Base-by-base conservation (phyloP, 2,329 filamentous ascomycete species). In the Calonectria montana region DNA sequence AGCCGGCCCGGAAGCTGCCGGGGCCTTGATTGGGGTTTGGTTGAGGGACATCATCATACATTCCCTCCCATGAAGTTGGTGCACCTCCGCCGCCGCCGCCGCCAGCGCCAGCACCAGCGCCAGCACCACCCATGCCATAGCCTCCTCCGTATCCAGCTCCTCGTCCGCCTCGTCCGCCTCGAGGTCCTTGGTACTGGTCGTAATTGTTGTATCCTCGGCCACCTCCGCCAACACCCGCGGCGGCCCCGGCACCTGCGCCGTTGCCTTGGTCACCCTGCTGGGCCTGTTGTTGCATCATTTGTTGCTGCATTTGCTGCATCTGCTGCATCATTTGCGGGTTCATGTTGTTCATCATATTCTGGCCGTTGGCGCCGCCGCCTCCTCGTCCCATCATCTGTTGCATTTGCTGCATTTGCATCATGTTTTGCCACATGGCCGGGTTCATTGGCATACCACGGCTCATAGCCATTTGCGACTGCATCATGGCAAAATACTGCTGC, bases 1-100 rank as follows among this genome's bases (percentile, higher is more conserved):
- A 83, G 79, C 84, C 83, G 76, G 83, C 84, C 80, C 84, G 77
- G 70, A 85, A 86, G 75, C 87, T 86, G n/a, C 77, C 77, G 27
- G 70, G 59, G 23, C 79, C 76, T 69, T 83, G 83, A 77, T 85
- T 87, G 76, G 92, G 89, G 77, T 92, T 92, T 6, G 94, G 94
- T 81, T 96, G 94, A 18, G 95, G 96, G 2, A 96, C 94, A 82
- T 98, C 96, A 81, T 98, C 96, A 83, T 98, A 98, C 95, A 98
- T 98, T 80, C 96, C 96, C 83, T 98, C 96, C 95, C 96, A 98
- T 47, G 93, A 96, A 27, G 94, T 94, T n/a, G 93, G 93, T 18
- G 91, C 91, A 53, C 91, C 91, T 69, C 86, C 86, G 43, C 85
- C 89, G 79, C 82, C 87, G 7, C 48, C 50, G 25, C 43, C 57